Conservation (phyloP, 768 basidiomycete species). For the Tricholoma flavovirens region DNA sequence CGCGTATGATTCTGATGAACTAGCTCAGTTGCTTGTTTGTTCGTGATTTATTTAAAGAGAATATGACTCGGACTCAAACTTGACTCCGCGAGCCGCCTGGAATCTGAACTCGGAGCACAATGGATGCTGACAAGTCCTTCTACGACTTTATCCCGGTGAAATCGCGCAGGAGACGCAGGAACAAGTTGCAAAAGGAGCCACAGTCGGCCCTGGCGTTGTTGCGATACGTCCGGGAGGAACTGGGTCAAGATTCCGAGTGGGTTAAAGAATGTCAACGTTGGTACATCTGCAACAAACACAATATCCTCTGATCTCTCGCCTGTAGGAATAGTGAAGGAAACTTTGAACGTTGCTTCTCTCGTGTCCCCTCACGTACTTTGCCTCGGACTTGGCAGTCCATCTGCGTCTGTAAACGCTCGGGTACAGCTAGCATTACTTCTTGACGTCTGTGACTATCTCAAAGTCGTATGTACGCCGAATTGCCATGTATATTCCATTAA, state of each 20-base stretch:
- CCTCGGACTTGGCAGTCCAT: constrained; percentile 73
- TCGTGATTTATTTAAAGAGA: constrained; percentile 9
- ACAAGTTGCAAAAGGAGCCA: constrained; percentile 25
- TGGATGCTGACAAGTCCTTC: constrained; percentile 22
- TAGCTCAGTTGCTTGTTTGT: constrained; percentile 18
- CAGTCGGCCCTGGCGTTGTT: constrained; percentile 33
- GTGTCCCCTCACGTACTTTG: constrained; percentile 45
- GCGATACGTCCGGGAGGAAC: constrained; percentile 38
- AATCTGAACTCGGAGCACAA: background rate
- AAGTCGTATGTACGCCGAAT: constrained; percentile 47
- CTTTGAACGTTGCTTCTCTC: constrained; percentile 21
- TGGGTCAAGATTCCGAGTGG: constrained; percentile 49
- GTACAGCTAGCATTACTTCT: constrained; percentile 66
- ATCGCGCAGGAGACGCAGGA: constrained; percentile 48
- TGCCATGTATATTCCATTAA: constrained; percentile 9
- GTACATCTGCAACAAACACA: constrained; percentile 16
- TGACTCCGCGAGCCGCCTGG: too few species aligned
- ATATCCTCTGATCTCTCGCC: constrained; percentile 9
- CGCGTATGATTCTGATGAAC: constrained; percentile 13
- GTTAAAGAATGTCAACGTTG: constrained; percentile 49
- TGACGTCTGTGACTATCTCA: constrained; percentile 43
- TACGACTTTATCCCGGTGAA: constrained; percentile 49
- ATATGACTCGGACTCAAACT: too few species aligned
- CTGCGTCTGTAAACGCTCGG: constrained; percentile 52
- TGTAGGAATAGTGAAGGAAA: constrained; percentile 32